Base-by-base conservation (phyloP, 768 basidiomycete species). In the Collybiopsis luxurians region DNA sequence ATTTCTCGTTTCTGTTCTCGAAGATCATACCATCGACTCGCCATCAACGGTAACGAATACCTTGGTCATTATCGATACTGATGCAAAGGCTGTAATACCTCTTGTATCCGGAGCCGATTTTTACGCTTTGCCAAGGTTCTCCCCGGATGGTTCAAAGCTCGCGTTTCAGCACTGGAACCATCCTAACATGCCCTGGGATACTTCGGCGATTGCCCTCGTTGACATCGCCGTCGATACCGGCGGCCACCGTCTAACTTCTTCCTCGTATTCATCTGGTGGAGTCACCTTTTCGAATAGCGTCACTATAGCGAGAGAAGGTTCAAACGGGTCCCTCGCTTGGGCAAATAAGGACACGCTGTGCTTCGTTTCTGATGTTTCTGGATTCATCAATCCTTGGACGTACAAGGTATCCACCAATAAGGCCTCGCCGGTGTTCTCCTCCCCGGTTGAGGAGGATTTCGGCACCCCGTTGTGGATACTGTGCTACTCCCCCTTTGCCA, bases 151-250 rank as follows among this genome's bases (percentile, higher is more conserved):
- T 0, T 70, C 69, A 40, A 73, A 71, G 59, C 59, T 87, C 13
- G 75, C 71, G 1, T 87, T 79, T 78, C 71, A 81, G 50, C 72
- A 81, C 56, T 86, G 85, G 85, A 73, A 71, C 58, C 81, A 82
- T 50, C 85, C 86, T 0, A 78, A 85, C 58, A 85, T 86, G 85
- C 82, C 85, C 7, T 86, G 84, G 83, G 81, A 85, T 57, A 80
- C 77, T 4, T 67, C 75, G 0, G 63, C 75, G 60, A 71, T 85
- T 47, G 69, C 69, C 56, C 60, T 81, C 36, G 80, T 75, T 0
- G 64, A 71, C 9, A 70, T 83, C n/a, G 43, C 42, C 19, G 55
- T 65, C 19, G 34, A 13, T 13, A 34, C 31, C 5, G 31, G 31
- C 31, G 31, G 31, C 28, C 53, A 45, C 44, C 59, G 40, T 52